Conservation (phyloP, 2,329 filamentous ascomycete species). For the Apiospora sp. region DNA sequence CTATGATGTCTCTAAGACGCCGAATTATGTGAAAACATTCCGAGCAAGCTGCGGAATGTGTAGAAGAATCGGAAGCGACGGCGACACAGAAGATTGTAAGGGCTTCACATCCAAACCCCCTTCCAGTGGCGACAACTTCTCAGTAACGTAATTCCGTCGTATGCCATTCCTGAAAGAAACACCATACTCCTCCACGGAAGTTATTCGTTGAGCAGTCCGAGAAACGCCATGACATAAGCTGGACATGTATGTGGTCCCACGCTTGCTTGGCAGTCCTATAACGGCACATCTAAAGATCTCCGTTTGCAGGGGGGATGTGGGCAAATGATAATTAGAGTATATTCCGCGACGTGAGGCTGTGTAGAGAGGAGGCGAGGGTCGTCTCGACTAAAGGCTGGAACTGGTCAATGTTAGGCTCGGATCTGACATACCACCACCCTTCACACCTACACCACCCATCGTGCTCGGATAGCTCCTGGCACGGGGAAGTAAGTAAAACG, state of each 20-base stretch:
- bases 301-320: background rate
- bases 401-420: background rate
- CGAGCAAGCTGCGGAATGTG: background rate
- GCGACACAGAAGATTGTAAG: background rate
- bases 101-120: background rate
- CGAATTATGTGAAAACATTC: background rate
- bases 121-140: background rate
- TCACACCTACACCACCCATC: background rate
- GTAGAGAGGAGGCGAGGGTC: background rate
- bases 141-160: too few relatives aligned
- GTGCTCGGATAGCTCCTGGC: background rate
- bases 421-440: background rate
- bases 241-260: background rate
- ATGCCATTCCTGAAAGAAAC: background rate
- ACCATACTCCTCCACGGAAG: background rate
- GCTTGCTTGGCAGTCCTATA: background rate
- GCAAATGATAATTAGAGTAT: background rate
- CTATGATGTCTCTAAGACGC: background rate
- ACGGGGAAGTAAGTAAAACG: background rate
- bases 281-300: background rate
- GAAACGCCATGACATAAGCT: background rate
- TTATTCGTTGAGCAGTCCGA: background rate
- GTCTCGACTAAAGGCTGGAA: background rate
- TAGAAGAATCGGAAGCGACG: background rate
- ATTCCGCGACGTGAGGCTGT: conserved; percentile 4